Conservation (phyloP, 2,329 filamentous ascomycete genomes). For the Pseudogymnoascus sp. region DNA sequence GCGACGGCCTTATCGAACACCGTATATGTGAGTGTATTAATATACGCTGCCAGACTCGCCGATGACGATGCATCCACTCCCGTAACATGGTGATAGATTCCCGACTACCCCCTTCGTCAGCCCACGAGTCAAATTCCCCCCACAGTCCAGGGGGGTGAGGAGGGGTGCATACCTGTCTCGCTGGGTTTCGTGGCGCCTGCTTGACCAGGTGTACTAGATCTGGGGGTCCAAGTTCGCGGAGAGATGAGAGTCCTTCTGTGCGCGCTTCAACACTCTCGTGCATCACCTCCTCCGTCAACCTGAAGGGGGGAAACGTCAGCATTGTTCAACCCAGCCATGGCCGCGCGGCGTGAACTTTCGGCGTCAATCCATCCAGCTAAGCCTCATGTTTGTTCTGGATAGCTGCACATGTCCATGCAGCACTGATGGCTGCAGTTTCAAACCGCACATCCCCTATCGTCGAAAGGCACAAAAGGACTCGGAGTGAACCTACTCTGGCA, state of each 20-base stretch:
- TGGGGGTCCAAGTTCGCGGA: conserved; percentile 90
- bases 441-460: neutral
- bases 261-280: conserved; percentile 88
- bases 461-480: neutral
- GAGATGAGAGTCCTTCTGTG: conserved; percentile 75
- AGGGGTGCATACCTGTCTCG: conserved; percentile 43
- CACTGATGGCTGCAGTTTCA: neutral
- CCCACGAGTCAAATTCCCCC: neutral
- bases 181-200: conserved; percentile 50
- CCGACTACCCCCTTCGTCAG: conserved; percentile 51
- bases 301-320: conserved; percentile 32
- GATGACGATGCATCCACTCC: conserved; percentile 96
- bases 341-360: neutral
- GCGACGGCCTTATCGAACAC: conserved; percentile 67
- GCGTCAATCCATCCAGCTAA: neutral
- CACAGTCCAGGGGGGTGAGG: neutral
- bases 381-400: neutral
- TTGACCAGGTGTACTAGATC: conserved; percentile 95
- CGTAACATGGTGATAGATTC: conserved; percentile 96
- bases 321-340: neutral
- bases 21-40: conserved; percentile 92
- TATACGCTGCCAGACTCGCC: conserved; percentile 92
- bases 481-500: conserved; percentile 57
- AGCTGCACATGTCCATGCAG: neutral
- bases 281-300: conserved; percentile 87